phyloP scores from a whole-genome alignment of 345 rosid species.

The Citrus trifoliata region DNA sequence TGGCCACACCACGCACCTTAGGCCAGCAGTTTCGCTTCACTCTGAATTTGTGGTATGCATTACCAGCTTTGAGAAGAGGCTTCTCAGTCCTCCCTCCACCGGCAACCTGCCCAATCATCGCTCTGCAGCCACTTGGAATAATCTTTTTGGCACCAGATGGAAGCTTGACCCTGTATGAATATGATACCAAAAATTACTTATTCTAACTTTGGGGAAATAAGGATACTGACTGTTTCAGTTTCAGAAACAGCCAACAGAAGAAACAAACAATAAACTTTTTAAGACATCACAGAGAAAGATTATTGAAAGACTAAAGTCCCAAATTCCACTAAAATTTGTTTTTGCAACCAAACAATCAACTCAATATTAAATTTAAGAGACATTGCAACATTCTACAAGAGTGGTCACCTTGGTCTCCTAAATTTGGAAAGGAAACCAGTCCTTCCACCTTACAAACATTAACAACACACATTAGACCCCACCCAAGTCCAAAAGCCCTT shows the following conservation, averaged over 20 bases:
- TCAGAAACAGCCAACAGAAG: too few species aligned
- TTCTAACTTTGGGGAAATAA: too few species aligned
- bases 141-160: slow-evolving; percentile 53
- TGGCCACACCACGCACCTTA: slow-evolving; percentile 56
- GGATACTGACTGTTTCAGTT: too few species aligned
- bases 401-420: not conserved
- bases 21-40: slow-evolving; percentile 65
- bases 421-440: not conserved
- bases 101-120: slow-evolving; percentile 45
- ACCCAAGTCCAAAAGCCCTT: not conserved
- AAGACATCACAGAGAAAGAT: too few species aligned
- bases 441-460: not conserved
- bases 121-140: slow-evolving; percentile 45
- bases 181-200: not conserved
- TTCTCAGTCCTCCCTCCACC: slow-evolving; percentile 59
- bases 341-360: not conserved
- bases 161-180: slow-evolving; percentile 35
- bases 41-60: slow-evolving; percentile 47
- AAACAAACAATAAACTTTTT: not conserved
- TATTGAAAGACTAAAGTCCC: not conserved
- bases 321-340: not conserved
- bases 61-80: slow-evolving; percentile 52
- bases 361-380: not conserved
- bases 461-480: not conserved
- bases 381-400: not conserved